Conservation (phyloP, 306 rosid genomes). For the Morella rubra region DNA sequence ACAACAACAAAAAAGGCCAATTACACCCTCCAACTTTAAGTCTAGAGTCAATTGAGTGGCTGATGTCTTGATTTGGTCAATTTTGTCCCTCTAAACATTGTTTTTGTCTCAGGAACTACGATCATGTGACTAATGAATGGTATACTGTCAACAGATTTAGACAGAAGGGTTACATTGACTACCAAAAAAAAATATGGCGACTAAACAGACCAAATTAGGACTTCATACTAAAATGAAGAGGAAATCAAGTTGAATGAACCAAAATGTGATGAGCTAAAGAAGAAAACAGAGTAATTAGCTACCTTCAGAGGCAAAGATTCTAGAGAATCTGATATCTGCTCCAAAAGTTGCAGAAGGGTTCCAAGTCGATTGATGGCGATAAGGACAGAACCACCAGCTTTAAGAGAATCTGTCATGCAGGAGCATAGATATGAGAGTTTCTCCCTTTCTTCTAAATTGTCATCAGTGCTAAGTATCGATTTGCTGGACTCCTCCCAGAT, state of each 20-base stretch:
- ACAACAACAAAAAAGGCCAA: too few species aligned
- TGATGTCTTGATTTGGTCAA: too few species aligned
- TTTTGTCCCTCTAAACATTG: too few species aligned
- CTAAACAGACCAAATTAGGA: not conserved
- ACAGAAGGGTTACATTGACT: not conserved
- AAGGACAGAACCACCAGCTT: constrained; percentile 83
- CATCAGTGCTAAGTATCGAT: constrained; percentile 39
- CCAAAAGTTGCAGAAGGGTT: constrained; percentile 68
- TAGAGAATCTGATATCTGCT: constrained; percentile 57
- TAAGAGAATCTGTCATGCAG: constrained; percentile 55
- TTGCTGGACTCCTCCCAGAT: constrained; percentile 39
- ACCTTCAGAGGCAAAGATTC: constrained; percentile 68
- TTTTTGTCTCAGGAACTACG: constrained; percentile 5
- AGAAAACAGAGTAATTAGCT: constrained; percentile 10
- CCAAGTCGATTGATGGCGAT: constrained; percentile 66
- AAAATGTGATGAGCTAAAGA: not conserved
- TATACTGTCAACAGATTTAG: not conserved
- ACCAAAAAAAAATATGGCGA: not conserved
- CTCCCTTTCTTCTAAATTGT: constrained; percentile 57
- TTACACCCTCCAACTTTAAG: too few species aligned
- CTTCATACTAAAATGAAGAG: not conserved
- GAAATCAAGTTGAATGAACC: constrained; percentile 7
- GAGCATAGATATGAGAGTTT: constrained; percentile 62
- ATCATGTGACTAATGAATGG: not conserved
- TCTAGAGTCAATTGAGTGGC: too few species aligned